Percentiles rank a stretch among this genome's conserved stretches.
These are phyloP conservation scores for Dioscorea cayenensis DNA, from an alignment of 116 monocot species.

Conservation along the genomic window DNA sequence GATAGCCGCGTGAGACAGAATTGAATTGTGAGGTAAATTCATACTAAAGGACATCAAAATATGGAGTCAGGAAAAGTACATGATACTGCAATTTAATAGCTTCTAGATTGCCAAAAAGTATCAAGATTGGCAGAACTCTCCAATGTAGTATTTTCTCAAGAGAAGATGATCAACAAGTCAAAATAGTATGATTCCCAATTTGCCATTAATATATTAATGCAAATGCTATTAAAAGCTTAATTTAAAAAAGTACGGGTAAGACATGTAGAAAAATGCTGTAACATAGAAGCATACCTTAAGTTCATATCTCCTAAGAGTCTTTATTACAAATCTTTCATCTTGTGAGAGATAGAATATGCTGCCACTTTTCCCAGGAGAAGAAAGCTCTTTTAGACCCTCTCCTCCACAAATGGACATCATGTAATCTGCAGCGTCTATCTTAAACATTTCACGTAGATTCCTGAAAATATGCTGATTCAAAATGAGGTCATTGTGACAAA, in stretches of 20 bases:
- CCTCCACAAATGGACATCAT: slow-evolving; percentile 95
- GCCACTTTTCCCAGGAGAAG: slow-evolving; percentile 98
- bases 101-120: not conserved
- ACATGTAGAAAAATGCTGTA: not conserved
- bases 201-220: not conserved
- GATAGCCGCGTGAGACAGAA: too few relatives aligned
- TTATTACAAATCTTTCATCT: slow-evolving; percentile 94
- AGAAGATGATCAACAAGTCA: not conserved
- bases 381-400: slow-evolving; percentile 81
- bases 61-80: too few relatives aligned
- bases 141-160: not conserved
- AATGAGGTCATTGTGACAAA: not conserved
- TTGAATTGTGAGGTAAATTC: too few relatives aligned
- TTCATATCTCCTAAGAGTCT: slow-evolving; percentile 74
- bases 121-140: not conserved
- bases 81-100: too few relatives aligned
- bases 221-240: not conserved
- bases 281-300: slow-evolving; percentile 52
- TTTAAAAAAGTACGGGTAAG: not conserved
- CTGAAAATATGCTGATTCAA: slow-evolving; percentile 33
- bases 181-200: not conserved
- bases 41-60: too few relatives aligned
- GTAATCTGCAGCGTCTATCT: slow-evolving; percentile 94
- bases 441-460: slow-evolving; percentile 97
- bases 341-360: slow-evolving; percentile 97